Evolutionary conservation across 352 stramenopile species (phyloP).

Genomic region (Phytophthora cactorum): DNA sequence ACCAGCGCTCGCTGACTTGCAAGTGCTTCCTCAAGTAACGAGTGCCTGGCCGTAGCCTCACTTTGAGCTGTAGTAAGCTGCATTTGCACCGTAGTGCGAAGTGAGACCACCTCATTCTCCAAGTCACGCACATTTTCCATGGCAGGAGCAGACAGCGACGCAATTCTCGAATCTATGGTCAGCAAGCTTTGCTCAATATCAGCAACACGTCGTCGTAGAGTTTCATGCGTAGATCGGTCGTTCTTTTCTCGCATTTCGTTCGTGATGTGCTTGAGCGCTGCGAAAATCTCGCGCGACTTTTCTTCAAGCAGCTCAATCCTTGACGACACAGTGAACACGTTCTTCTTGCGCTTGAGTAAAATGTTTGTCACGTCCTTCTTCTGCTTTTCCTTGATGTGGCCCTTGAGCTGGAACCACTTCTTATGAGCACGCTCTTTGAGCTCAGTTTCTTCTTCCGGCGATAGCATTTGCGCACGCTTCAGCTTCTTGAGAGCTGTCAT

Average conservation of each 20-base stretch:
- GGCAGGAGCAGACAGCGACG: slow-evolving; percentile 39
- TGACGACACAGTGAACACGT: slow-evolving; percentile 78
- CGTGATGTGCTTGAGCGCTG: slow-evolving; percentile 67
- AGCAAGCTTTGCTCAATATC: slow-evolving; percentile 62
- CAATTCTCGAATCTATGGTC: slow-evolving; percentile 50
- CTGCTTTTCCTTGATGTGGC: slow-evolving; percentile 78
- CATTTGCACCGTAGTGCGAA: slow-evolving; percentile 41
- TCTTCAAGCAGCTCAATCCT: slow-evolving; percentile 77
- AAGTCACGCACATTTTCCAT: slow-evolving; percentile 58
- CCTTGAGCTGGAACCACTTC: slow-evolving; percentile 78
- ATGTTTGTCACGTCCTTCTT: slow-evolving; percentile 82
- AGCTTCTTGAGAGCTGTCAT: slow-evolving; percentile 75
- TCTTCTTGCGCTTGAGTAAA: slow-evolving; percentile 81
- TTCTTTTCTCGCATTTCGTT: slow-evolving; percentile 65
- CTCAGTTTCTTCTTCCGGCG: slow-evolving; percentile 60
- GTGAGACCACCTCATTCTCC: slow-evolving; percentile 37
- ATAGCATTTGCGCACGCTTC: slow-evolving; percentile 66
- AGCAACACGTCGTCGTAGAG: slow-evolving; percentile 55
- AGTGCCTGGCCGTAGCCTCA: slow-evolving; percentile 38
- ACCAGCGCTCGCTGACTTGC: slow-evolving; percentile 43
- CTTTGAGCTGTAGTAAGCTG: slow-evolving; percentile 44
- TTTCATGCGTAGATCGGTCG: slow-evolving; percentile 47
- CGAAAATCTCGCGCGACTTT: slow-evolving; percentile 72
- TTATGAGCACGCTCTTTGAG: slow-evolving; percentile 66
- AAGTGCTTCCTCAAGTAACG: slow-evolving; percentile 32